Conservation (phyloP, 2,329 filamentous ascomycete species). For the Helicocarpus griseus region DNA sequence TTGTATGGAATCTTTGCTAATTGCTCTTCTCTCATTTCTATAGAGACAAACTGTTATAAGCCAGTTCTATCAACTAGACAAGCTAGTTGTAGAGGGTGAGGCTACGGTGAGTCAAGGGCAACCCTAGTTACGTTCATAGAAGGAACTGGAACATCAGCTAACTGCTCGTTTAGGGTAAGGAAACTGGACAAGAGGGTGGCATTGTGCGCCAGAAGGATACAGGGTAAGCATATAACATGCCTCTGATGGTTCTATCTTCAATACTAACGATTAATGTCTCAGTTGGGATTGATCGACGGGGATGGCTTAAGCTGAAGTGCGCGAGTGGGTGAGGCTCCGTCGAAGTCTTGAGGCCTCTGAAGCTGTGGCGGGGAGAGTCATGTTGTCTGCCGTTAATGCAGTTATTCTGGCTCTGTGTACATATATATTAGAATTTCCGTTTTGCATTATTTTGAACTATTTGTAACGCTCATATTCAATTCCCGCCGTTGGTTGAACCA, state of each 20-base stretch:
- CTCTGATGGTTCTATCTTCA: background rate
- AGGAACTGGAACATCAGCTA: background rate
- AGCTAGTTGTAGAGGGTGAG: slow-evolving; percentile 82
- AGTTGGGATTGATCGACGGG: slow-evolving; percentile 4
- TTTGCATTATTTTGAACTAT: background rate
- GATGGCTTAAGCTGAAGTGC: background rate
- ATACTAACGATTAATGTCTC: background rate
- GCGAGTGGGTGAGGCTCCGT: background rate
- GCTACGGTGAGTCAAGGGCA: slow-evolving; percentile 51
- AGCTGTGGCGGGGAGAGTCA: background rate
- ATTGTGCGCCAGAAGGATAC: slow-evolving; percentile 66
- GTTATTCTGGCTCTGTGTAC: background rate
- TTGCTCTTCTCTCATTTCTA: slow-evolving; percentile 2
- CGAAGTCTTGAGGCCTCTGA: background rate
- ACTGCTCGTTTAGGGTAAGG: slow-evolving; percentile 49
- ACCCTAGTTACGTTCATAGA: background rate
- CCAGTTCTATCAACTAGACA: slow-evolving; percentile 87
- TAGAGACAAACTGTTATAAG: slow-evolving; percentile 93
- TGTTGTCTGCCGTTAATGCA: background rate
- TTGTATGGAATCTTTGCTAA: slow-evolving; percentile 4
- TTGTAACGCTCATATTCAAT: background rate
- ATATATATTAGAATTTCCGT: slow-evolving; percentile 1
- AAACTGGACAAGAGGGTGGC: slow-evolving; percentile 52
- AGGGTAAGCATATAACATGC: slow-evolving; percentile 46
- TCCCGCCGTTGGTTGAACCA: no score